Evolutionary conservation across 352 stramenopile genomes (phyloP), one percentile per base, ranked within the genome.

Genomic region (Phytophthora citrophthora): DNA sequence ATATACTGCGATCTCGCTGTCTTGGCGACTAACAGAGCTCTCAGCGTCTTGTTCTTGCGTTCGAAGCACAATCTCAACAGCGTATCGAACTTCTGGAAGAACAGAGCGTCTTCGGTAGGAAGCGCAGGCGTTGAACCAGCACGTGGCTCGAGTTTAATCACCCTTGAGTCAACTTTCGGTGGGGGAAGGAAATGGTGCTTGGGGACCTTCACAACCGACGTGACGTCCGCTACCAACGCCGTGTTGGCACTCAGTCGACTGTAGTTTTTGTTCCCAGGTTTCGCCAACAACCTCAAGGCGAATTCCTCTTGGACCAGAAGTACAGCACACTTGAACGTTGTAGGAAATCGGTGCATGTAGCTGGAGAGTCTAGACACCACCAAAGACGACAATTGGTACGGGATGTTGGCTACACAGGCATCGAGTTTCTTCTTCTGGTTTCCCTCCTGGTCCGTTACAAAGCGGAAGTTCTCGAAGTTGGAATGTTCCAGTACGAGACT

Each of bases 281-380:
- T 80, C n/a, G 88, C 85, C 26, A 94, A 58, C 5, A 96, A 66
- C 38, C 88, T 69, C 62, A 81, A 62, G 1, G 86, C 86, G 57
- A 96, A 96, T 53, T 96, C 88, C 39, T 95, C 87, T 47, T 96
- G 88, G 18, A 96, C 81, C 18, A 96, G 69, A 34, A 96, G 61
- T 61, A 96, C 83, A 0, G 80, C 79, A 51, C 76, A 89, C 50
- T 79, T 71, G 51, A 92, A 80, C 11, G 53, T 75, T 23, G 70
- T 69, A 1, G 81, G 74, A 50, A 84, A 89, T 18, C 62, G 61
- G 53, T 84, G 76, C 74, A 91, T 88, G 68, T 91, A 89, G 61
- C 55, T 90, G n/a, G 74, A 81, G 7, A 96, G 71, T 20, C 86
- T 69, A 23, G 79, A 89, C 40, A 96, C 74, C 49, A 96, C 81